Evolutionary conservation across 2,329 filamentous ascomycete species (phyloP), one percentile per base, ranked within the genome.

Genomic region (Tolypocladium album): DNA sequence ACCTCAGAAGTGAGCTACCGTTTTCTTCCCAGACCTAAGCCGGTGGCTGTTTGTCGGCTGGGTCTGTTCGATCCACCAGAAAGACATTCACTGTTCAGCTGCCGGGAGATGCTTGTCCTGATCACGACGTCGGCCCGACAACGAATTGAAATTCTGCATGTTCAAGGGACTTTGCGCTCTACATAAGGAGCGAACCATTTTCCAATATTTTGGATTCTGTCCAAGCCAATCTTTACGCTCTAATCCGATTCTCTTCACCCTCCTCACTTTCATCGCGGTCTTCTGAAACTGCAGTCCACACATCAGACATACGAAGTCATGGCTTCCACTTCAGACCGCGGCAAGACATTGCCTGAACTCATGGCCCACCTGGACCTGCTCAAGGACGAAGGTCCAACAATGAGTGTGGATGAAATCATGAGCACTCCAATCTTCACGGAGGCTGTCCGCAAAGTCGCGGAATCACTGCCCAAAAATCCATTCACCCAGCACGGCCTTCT

Each of bases 401-500:
- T 45, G 9, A 59, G 59, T 34, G 36, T 42, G 61, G 59, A 59
- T 15, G 65, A 67, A 15, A 53, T 65, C 4, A 34, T 38, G 2
- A 53, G 61, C 6, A 60, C 63, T 0, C 66, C 66, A 0, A 39
- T 68, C 22, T 68, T 68, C 40, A 67, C 66, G 0, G 61, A 64
- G 13, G 8, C 58, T 1, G 64, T 66, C 3, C 59, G 62, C 4
- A 31, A 56, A 7, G 56, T 63, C 13, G 57, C 56, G 8, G 5
- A 17, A 0, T 1, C 47, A 2, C 5, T 60, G 1, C 15, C 8
- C 20, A 5, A 27, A 13, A 24, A 50, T 11, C 52, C 22, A 1
- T 59, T 56, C 22, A 55, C 61, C 1, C 67, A 68, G 22, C 64
- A 65, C 27, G 67, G 66, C 1, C 62, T 68, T 1, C 52, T 68